Base-by-base conservation (phyloP, 2,329 filamentous ascomycete genomes). In the Xylaria sp. region DNA sequence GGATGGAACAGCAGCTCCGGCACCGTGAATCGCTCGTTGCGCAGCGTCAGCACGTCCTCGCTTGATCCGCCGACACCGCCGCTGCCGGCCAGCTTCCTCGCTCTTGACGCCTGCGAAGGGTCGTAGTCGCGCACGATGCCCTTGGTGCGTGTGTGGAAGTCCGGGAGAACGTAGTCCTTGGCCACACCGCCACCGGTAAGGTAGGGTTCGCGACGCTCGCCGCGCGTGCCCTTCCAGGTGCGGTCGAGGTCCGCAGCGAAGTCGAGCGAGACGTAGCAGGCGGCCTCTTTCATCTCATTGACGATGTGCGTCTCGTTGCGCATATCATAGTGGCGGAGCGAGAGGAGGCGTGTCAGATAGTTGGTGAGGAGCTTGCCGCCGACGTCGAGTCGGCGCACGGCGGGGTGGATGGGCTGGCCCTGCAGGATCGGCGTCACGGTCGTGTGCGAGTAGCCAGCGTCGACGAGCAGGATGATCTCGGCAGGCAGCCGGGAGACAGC, bases 281-380 rank as follows among this genome's bases (percentile, higher is more conserved):
- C 86, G 4, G 88, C 82, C 70, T 99, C 94, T 69, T 99, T 99
- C 72, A 97, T 92, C 71, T 97, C 90, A 66, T 96, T 96, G 69
- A 97, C 91, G 46, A 97, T 88, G 71, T 95, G 88, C 1, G 90
- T 88, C 65, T 99, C 94, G 71, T 96, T 92, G 58, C 94, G 86
- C 85, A 99, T 92, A 70, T 97, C 93, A 72, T 95, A 96, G 67
- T 97, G 92, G 6, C 94, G 88, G 13, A 95, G 81, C 1, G 92
- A 97, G 17, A 97, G 85, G 16, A 96, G 81, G 52, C 94, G 90
- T 44, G 94, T 93, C 29, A 99, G 80, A 69, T 96, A 89, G 70
- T 97, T 97, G 19, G 93, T 97, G 57, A 99, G 76, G 47, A 96
- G 83, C 73, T 96, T 97, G 52, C 94, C 94, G 40, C 94, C 94